Evolutionary conservation across 768 basidiomycete genomes (phyloP).

Genomic region (Macrocybe gigantea): DNA sequence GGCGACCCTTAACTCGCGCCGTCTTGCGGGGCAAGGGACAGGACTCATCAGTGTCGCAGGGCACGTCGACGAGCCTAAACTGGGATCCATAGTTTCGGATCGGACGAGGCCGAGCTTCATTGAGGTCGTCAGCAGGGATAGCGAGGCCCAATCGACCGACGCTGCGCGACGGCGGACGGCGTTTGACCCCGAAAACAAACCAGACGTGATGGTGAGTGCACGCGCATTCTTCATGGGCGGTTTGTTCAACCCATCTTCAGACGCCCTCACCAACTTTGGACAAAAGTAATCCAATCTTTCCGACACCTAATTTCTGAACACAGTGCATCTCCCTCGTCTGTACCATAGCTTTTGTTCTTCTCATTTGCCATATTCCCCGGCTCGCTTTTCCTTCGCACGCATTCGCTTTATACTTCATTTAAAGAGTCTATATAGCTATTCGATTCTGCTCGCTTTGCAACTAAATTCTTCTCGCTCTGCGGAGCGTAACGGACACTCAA

Average conservation of each 20-base stretch:
- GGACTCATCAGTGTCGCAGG: constrained; percentile 15
- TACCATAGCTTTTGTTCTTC: too few relatives aligned
- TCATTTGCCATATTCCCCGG: too few relatives aligned
- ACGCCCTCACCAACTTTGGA: not conserved
- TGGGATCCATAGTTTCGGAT: constrained; percentile 19
- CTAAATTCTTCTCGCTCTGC: too few relatives aligned
- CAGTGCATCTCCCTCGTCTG: too few relatives aligned
- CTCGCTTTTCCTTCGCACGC: too few relatives aligned
- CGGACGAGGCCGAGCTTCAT: constrained; percentile 15
- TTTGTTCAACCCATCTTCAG: not conserved
- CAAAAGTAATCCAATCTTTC: too few relatives aligned
- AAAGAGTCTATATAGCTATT: too few relatives aligned
- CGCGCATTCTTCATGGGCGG: not conserved
- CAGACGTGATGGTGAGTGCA: constrained; percentile 4
- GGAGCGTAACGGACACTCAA: too few relatives aligned
- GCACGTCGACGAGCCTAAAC: constrained; percentile 29
- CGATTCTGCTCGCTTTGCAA: too few relatives aligned
- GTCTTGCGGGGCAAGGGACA: constrained; percentile 20
- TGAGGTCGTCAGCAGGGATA: constrained; percentile 7
- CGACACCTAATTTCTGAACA: too few relatives aligned
- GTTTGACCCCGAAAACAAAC: constrained; percentile 6
- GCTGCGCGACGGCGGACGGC: constrained; percentile 4
- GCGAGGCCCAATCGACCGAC: constrained; percentile 1
- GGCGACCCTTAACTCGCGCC: constrained; percentile 39
- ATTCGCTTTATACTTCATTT: too few relatives aligned